Conservation (phyloP, 129 eudicot species). For the Apium graveolens region DNA sequence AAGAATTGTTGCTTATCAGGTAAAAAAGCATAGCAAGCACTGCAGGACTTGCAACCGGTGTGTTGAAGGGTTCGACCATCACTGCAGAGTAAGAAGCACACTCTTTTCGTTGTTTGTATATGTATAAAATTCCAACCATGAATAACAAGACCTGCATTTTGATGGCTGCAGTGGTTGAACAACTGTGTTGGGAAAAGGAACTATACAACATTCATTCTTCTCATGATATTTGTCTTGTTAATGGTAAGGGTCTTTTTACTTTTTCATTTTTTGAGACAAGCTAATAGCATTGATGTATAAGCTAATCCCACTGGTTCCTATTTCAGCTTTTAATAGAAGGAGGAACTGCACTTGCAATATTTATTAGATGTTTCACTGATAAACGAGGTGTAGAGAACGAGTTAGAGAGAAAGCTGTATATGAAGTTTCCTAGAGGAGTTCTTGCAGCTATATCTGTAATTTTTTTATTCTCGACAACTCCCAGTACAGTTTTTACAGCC, state of each 20-base stretch:
- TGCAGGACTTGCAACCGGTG: conserved; percentile 95
- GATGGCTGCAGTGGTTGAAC: conserved; percentile 76
- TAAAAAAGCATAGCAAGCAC: conserved; percentile 84
- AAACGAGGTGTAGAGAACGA: conserved; percentile 51
- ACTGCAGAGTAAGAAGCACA: conserved; percentile 61
- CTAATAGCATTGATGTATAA: neutral
- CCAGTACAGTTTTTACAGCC: neutral
- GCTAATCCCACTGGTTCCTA: conserved; percentile 13
- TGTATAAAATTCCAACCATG: neutral
- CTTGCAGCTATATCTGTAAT: conserved; percentile 71
- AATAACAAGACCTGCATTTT: conserved; percentile 9
- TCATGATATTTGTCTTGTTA: conserved; percentile 55
- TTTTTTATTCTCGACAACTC: conserved; percentile 5
- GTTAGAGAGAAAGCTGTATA: conserved; percentile 35
- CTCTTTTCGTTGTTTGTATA: neutral
- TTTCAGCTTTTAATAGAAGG: conserved; percentile 77
- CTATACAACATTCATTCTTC: conserved; percentile 72
- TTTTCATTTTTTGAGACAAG: neutral
- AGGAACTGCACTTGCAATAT: conserved; percentile 75
- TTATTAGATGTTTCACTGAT: conserved; percentile 73
- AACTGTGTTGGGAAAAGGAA: conserved; percentile 89
- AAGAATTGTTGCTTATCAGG: conserved; percentile 21
- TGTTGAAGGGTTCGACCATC: conserved; percentile 98
- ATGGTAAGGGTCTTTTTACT: conserved; percentile 43
- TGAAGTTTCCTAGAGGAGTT: conserved; percentile 68